Conservation (phyloP, 2,329 filamentous ascomycete species). For the Sporothrix variecibatus region DNA sequence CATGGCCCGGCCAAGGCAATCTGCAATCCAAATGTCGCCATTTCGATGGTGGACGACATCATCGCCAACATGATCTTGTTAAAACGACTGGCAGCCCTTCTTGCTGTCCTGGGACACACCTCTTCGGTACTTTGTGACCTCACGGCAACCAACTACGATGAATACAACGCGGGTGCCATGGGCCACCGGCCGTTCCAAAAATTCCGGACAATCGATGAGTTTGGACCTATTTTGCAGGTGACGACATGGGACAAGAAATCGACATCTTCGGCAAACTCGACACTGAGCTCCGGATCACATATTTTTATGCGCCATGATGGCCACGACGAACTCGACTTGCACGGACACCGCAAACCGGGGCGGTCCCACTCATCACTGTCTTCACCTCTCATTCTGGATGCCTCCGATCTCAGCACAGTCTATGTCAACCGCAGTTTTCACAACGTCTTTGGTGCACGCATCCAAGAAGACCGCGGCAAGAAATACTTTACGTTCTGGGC, state of each 20-base stretch:
- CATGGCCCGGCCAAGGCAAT: not conserved
- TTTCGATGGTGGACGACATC: not conserved
- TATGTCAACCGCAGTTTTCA: slow-evolving; percentile 23
- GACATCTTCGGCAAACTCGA: not conserved
- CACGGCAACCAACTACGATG: slow-evolving; percentile 17
- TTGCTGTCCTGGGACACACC: not conserved
- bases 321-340: not conserved
- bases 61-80: not conserved
- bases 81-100: not conserved
- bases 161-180: slow-evolving; percentile 24
- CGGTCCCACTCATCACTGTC: not conserved
- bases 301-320: slow-evolving; percentile 29
- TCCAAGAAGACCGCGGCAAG: slow-evolving; percentile 24
- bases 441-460: slow-evolving; percentile 24
- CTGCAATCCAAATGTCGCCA: not conserved
- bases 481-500: slow-evolving; percentile 27
- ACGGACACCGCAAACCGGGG: not conserved
- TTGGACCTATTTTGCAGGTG: slow-evolving; percentile 24
- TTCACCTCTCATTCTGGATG: slow-evolving; percentile 24
- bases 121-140: not conserved
- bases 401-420: slow-evolving; percentile 23
- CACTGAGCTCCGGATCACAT: slow-evolving; percentile 13
- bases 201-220: slow-evolving; percentile 20
- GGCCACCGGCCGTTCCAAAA: slow-evolving; percentile 23
- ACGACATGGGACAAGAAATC: slow-evolving; percentile 23